Evolutionary conservation across 257 asterid species (phyloP).

Genomic region (Forsythia suspensa): DNA sequence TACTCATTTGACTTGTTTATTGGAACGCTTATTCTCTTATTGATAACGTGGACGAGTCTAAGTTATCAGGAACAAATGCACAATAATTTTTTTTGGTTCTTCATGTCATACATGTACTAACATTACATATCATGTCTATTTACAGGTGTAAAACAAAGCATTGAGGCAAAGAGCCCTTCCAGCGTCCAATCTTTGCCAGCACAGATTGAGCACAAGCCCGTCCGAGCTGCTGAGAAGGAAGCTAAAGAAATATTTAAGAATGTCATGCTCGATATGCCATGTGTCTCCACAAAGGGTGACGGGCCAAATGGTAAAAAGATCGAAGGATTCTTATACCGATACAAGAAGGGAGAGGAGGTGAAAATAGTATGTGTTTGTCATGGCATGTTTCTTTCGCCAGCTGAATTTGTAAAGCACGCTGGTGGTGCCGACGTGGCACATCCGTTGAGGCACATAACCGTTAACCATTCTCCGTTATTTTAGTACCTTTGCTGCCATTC

Average conservation of each 20-base stretch:
- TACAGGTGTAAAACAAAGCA: conserved; percentile 26
- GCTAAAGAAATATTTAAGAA: conserved; percentile 24
- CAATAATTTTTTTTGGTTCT: no score
- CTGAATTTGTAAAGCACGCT: conserved; percentile 34
- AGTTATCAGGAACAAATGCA: no score
- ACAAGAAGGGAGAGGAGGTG: conserved; percentile 31
- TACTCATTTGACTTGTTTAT: no score
- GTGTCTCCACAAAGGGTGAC: conserved; percentile 16
- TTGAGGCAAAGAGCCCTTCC: conserved; percentile 20
- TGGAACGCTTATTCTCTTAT: no score
- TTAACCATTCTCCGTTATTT: conserved; percentile 51
- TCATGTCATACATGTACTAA: no score
- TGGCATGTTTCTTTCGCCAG: conserved; percentile 18
- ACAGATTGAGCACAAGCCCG: neutral
- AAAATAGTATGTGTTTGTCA: conserved; percentile 30
- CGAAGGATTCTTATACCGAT: conserved; percentile 20
- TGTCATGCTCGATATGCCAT: conserved; percentile 35
- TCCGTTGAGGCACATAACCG: conserved; percentile 29
- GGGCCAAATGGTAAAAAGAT: conserved; percentile 14
- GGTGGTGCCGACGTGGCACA: conserved; percentile 13
- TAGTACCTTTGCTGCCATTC: neutral
- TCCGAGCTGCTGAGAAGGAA: conserved; percentile 17
- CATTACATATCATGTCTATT: neutral
- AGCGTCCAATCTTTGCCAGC: conserved; percentile 20
- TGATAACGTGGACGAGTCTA: no score